A percentile compares a stretch with the other conserved stretches of the same genome.
Conservation (phyloP, 192 early-diverging fungal genomes). For the Tieghemiomyces parasiticus region DNA sequence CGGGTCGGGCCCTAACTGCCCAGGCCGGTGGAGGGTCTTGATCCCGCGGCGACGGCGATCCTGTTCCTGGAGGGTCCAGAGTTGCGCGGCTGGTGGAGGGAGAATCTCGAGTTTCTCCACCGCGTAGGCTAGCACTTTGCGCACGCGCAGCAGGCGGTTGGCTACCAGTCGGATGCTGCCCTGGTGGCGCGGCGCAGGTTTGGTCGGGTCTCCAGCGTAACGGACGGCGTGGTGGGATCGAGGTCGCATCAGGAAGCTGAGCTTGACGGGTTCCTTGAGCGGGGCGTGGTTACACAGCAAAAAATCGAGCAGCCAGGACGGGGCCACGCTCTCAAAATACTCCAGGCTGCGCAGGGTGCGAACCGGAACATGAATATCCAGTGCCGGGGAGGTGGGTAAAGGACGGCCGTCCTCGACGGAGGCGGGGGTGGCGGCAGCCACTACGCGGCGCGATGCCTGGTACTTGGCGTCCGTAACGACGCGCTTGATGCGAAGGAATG, state of each 20-base stretch:
- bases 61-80: conserved; percentile 12
- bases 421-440: conserved; percentile 17
- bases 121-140: conserved; percentile 73
- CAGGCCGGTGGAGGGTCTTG: neutral
- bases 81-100: conserved; percentile 12
- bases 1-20: conserved; percentile 2
- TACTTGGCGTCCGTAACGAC: neutral
- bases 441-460: conserved; percentile 19
- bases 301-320: conserved; percentile 75
- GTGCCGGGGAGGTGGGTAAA: conserved; percentile 12
- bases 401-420: neutral
- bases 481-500: neutral
- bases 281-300: conserved; percentile 56
- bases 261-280: conserved; percentile 59
- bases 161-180: conserved; percentile 51
- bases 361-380: conserved; percentile 15
- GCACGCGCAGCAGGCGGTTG: conserved; percentile 73
- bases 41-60: conserved; percentile 1
- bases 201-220: conserved; percentile 24
- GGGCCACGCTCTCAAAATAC: conserved; percentile 56
- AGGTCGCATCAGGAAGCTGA: conserved; percentile 69
- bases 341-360: conserved; percentile 20
- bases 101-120: conserved; percentile 56
- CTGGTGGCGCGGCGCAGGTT: conserved; percentile 23
- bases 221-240: conserved; percentile 29